Conservation (phyloP, 2,329 filamentous ascomycete species). For the Neurospora sp. region DNA sequence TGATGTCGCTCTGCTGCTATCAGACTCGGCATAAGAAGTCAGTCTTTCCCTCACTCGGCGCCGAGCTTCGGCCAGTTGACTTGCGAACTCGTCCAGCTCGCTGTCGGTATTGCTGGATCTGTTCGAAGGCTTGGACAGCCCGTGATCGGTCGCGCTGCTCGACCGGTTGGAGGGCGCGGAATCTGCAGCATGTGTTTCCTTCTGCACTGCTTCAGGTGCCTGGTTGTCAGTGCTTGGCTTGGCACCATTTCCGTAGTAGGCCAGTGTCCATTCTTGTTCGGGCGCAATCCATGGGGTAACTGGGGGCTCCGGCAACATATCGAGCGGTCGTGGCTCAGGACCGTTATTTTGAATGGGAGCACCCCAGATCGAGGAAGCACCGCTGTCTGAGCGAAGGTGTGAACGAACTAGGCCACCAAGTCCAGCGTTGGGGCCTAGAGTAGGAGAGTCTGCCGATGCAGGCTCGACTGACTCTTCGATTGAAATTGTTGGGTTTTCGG, state of each 20-base stretch:
- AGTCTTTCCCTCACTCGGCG: slow-evolving; percentile 64
- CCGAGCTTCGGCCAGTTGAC: slow-evolving; percentile 60
- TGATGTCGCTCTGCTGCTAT: slow-evolving; percentile 38
- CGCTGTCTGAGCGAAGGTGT: slow-evolving; percentile 75
- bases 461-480: slow-evolving; percentile 14
- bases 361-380: slow-evolving; percentile 69
- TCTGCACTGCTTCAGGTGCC: not conserved
- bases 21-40: slow-evolving; percentile 57
- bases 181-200: not conserved
- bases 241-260: slow-evolving; percentile 7
- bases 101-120: slow-evolving; percentile 26
- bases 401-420: slow-evolving; percentile 75
- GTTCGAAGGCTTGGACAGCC: slow-evolving; percentile 1
- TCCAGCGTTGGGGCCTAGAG: slow-evolving; percentile 59
- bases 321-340: slow-evolving; percentile 25
- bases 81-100: slow-evolving; percentile 62
- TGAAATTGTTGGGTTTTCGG: slow-evolving; percentile 15
- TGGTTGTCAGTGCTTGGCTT: slow-evolving; percentile 5
- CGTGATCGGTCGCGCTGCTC: not conserved
- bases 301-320: slow-evolving; percentile 24
- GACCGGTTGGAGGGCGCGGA: not conserved
- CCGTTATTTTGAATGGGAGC: slow-evolving; percentile 29
- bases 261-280: slow-evolving; percentile 20
- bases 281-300: slow-evolving; percentile 37
- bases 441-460: slow-evolving; percentile 60